Conservation (phyloP, 129 eudicot genomes). For the Rutidosis leptorrhynchoides region DNA sequence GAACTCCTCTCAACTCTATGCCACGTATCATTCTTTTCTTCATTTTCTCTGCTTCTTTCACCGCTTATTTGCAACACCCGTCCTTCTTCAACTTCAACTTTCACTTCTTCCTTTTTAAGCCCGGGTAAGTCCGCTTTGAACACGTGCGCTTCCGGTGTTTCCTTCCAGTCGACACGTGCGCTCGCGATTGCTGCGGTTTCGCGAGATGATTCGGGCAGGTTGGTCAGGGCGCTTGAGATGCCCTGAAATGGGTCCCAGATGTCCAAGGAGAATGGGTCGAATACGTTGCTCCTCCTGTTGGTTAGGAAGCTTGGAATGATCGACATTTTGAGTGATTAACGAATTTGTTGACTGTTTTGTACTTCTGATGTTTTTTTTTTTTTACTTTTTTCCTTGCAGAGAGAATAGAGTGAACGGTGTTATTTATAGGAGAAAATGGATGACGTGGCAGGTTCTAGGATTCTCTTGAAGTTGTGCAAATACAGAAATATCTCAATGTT, state of each 20-base stretch:
- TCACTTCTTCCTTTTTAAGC: slow-evolving; percentile 37
- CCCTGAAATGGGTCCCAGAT: slow-evolving; percentile 40
- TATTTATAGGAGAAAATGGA: slow-evolving; percentile 18
- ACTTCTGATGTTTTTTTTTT: background rate
- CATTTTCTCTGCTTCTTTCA: slow-evolving; percentile 33
- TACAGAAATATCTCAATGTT: slow-evolving; percentile 11
- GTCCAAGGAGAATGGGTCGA: too few relatives aligned
- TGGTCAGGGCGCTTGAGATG: slow-evolving; percentile 5
- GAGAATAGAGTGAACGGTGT: background rate
- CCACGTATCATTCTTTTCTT: slow-evolving; percentile 35
- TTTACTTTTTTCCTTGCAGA: background rate
- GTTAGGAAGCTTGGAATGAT: slow-evolving; percentile 37
- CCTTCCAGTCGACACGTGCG: slow-evolving; percentile 37
- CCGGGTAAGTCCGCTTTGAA: slow-evolving; percentile 44
- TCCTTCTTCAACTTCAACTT: slow-evolving; percentile 34
- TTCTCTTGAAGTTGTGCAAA: slow-evolving; percentile 7
- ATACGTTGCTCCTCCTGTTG: slow-evolving; percentile 32
- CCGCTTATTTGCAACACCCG: slow-evolving; percentile 43
- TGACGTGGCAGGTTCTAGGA: slow-evolving; percentile 26
- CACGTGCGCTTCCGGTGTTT: slow-evolving; percentile 42
- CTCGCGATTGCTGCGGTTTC: slow-evolving; percentile 34
- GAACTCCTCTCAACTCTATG: slow-evolving; percentile 40
- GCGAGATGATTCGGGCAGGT: slow-evolving; percentile 8
- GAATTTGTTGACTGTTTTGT: background rate
- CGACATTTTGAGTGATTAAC: slow-evolving; percentile 20